Percentiles rank a stretch among this genome's conserved stretches.
phyloP scores from a whole-genome alignment of 2,329 filamentous ascomycete genomes.

The Nakataea oryzae region DNA sequence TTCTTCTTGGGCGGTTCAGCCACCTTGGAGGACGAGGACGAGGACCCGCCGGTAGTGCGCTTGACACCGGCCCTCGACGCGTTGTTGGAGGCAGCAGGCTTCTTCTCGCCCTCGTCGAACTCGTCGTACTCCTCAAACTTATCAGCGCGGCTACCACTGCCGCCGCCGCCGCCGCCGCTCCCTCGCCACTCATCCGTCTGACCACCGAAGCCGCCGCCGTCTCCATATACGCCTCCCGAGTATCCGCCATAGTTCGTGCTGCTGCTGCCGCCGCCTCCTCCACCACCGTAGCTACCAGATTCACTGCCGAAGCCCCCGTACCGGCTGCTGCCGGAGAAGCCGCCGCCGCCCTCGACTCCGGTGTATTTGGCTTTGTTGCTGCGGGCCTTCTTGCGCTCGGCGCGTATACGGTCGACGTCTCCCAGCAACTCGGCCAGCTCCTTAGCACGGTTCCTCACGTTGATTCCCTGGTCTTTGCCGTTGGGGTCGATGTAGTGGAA shows the following conservation, averaged over 20 bases:
- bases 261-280: constrained; percentile 40
- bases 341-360: constrained; percentile 78
- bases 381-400: constrained; percentile 81
- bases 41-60: constrained; percentile 26
- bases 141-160: constrained; percentile 53
- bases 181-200: constrained; percentile 63
- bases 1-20: constrained; percentile 67
- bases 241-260: constrained; percentile 43
- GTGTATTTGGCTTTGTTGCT: constrained; percentile 89
- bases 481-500: constrained; percentile 96
- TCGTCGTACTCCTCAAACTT: constrained; percentile 97
- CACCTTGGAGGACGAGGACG: constrained; percentile 44
- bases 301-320: constrained; percentile 93
- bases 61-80: constrained; percentile 35
- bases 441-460: constrained; percentile 92
- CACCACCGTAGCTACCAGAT: constrained; percentile 47
- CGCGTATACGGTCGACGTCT: constrained; percentile 79
- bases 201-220: constrained; percentile 87
- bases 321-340: constrained; percentile 39
- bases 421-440: constrained; percentile 88
- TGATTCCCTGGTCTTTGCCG: constrained; percentile 96
- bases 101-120: constrained; percentile 64
- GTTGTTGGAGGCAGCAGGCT: constrained; percentile 35
- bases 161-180: constrained; percentile 33
- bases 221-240: constrained; percentile 76